These are phyloP conservation scores for Daedaleopsis nitida DNA, from an alignment of 768 basidiomycete species.

Conservation along the genomic window DNA sequence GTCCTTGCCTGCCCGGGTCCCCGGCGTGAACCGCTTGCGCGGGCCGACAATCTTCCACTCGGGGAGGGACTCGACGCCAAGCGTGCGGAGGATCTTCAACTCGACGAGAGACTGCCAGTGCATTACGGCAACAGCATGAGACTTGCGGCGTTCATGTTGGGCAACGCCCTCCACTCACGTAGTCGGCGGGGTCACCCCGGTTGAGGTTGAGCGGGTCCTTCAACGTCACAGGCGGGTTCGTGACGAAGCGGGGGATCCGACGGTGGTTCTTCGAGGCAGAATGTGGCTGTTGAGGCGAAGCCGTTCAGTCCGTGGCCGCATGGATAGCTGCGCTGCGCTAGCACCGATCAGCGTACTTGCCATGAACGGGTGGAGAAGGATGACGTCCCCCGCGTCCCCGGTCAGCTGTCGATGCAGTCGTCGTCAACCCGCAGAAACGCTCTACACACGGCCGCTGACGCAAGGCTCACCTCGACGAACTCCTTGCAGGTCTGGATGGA, in stretches of 20 bases:
- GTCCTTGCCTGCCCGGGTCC: conserved; percentile 29
- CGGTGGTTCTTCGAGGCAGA: conserved; percentile 38
- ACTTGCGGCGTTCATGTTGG: no score
- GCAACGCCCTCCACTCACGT: conserved; percentile 17
- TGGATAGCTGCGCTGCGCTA: no score
- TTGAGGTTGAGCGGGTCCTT: conserved; percentile 37
- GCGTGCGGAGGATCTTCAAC: conserved; percentile 35
- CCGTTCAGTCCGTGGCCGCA: neutral
- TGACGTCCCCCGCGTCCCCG: conserved; percentile 39
- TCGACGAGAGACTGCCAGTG: conserved; percentile 34
- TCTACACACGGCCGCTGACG: no score
- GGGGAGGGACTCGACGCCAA: conserved; percentile 28
- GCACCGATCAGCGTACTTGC: conserved; percentile 13
- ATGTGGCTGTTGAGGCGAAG: conserved; percentile 24
- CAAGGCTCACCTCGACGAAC: conserved; percentile 27
- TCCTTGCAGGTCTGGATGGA: conserved; percentile 21
- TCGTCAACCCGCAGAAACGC: no score
- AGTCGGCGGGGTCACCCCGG: conserved; percentile 31
- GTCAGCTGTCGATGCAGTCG: conserved; percentile 26
- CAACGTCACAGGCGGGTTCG: conserved; percentile 39
- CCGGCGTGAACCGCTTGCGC: conserved; percentile 26
- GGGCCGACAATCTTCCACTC: conserved; percentile 27
- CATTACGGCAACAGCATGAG: neutral
- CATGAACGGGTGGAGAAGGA: conserved; percentile 41
- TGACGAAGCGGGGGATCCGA: conserved; percentile 38